Base-by-base conservation (phyloP, 2,329 filamentous ascomycete species). In the Fusarium dimerum region DNA sequence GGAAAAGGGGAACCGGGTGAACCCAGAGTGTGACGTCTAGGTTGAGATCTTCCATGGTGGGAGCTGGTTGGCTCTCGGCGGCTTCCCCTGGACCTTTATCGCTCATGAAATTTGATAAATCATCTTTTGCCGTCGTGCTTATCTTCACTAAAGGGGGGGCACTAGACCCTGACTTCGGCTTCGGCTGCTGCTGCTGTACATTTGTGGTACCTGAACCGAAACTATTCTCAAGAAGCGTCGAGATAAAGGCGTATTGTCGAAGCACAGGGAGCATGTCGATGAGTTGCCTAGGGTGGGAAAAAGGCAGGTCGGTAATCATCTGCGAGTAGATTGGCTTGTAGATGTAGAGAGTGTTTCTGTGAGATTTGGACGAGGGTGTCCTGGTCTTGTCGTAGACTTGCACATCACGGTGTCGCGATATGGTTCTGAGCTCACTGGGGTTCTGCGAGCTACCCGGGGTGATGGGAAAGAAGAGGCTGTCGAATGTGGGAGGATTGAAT, bases 251-350 rank as follows among this genome's bases (percentile, higher is more conserved):
- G 65, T 90, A 94, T 67, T 94, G 90, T 13, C 90, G 79, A 15
- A 94, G 75, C 5, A 80, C 76, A 0, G 90, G 89, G n/a, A 95
- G 77, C 66, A 92, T 83, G 48, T 83, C 79, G 7, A 92, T 75
- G 5, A 95, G 74, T 66, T 95, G 89, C 45, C 85, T 82, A 0
- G 90, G 90, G 64, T 95, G 90, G 3, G 84, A 83, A 65, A 95
- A 93, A 0, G 89, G 85, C 32, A 94, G 76, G 50, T 87, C 83
- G 1, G 80, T 81, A 9, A 95, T 69, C 3, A 78, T 77, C 50
- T 86, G 81, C 0, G 86, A 87, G 60, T 87, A 90, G 9, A 91
- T 88, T 2, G 84, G 82, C 68, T 90, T 90, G 49, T 88, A 84
- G 16, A 91, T 82, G 57, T 84, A 84, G 2, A 94, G 76, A 0